Evolutionary conservation across 2,329 filamentous ascomycete genomes (phyloP).

Genomic region (Annulohypoxylon truncatum): DNA sequence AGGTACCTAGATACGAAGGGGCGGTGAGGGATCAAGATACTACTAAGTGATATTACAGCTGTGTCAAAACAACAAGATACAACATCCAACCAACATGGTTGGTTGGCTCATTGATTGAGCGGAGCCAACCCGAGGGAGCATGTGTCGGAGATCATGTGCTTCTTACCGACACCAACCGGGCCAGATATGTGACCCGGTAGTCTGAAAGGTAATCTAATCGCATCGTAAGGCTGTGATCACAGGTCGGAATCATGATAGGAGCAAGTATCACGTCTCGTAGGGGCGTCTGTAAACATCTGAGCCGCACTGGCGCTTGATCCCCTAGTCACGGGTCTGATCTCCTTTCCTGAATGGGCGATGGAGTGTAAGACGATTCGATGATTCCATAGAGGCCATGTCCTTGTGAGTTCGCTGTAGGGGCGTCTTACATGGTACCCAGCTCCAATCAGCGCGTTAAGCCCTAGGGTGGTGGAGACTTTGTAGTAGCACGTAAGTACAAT

Average conservation of each 20-base stretch:
- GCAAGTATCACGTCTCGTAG: constrained; percentile 9
- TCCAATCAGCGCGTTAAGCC: constrained; percentile 20
- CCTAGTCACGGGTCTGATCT: background rate
- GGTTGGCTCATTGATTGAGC: constrained; percentile 4
- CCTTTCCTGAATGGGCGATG: constrained; percentile 28
- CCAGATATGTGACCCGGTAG: constrained; percentile 5
- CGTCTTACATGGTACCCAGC: background rate
- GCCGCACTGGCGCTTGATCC: constrained; percentile 19
- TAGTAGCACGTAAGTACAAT: constrained; percentile 10
- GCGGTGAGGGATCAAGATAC: constrained; percentile 5
- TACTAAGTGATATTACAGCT: background rate
- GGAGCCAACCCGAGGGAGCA: background rate
- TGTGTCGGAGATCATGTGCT: constrained; percentile 16
- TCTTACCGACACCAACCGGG: background rate
- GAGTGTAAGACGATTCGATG: constrained; percentile 27
- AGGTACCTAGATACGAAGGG: background rate
- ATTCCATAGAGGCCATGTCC: constrained; percentile 5
- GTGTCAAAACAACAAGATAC: background rate
- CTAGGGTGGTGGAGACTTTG: constrained; percentile 13
- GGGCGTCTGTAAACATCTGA: constrained; percentile 4
- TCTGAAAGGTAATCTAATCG: background rate
- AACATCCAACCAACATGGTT: background rate
- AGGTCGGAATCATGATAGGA: constrained; percentile 8
- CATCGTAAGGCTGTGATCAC: background rate
- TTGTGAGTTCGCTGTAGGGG: constrained; percentile 7